A percentile compares a stretch with the other conserved stretches of the same genome.
phyloP scores from a whole-genome alignment of 306 rosid species.

The Benincasa hispida region DNA sequence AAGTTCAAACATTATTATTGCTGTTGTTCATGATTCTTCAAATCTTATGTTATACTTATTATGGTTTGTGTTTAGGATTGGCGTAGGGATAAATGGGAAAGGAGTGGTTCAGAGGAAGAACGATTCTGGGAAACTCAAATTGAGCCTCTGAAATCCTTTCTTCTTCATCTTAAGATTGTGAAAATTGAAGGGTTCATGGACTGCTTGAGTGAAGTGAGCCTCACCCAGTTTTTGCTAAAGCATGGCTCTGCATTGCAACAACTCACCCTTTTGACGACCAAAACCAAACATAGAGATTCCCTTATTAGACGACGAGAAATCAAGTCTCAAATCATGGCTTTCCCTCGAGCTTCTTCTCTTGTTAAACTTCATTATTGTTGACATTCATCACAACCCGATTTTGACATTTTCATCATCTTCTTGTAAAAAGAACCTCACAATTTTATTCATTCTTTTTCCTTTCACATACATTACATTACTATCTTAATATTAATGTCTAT shows the following conservation, averaged over 20 bases:
- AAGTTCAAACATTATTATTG: background rate
- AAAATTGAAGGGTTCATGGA: slow-evolving; percentile 54
- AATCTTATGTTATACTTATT: background rate
- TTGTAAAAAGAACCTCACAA: too few relatives aligned
- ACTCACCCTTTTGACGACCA: slow-evolving; percentile 34
- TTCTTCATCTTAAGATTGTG: slow-evolving; percentile 49
- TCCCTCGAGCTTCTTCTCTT: slow-evolving; percentile 69
- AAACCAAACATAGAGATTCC: slow-evolving; percentile 30
- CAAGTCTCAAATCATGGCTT: slow-evolving; percentile 63
- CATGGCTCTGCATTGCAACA: slow-evolving; percentile 57
- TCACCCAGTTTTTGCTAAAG: slow-evolving; percentile 58
- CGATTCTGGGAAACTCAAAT: slow-evolving; percentile 65
- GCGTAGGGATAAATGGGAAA: slow-evolving; percentile 63
- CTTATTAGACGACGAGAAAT: slow-evolving; percentile 48
- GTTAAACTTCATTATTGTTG: slow-evolving; percentile 51
- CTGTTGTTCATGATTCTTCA: background rate
- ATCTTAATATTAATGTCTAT: too few relatives aligned
- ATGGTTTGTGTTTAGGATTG: slow-evolving; percentile 33
- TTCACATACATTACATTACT: too few relatives aligned
- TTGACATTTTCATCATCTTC: too few relatives aligned
- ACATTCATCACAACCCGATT: background rate
- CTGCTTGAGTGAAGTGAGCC: slow-evolving; percentile 64
- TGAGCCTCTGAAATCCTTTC: slow-evolving; percentile 31
- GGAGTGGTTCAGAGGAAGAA: slow-evolving; percentile 42
- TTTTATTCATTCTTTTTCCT: too few relatives aligned